Conservation (phyloP, 352 stramenopile species). For the Phytophthora rubi region DNA sequence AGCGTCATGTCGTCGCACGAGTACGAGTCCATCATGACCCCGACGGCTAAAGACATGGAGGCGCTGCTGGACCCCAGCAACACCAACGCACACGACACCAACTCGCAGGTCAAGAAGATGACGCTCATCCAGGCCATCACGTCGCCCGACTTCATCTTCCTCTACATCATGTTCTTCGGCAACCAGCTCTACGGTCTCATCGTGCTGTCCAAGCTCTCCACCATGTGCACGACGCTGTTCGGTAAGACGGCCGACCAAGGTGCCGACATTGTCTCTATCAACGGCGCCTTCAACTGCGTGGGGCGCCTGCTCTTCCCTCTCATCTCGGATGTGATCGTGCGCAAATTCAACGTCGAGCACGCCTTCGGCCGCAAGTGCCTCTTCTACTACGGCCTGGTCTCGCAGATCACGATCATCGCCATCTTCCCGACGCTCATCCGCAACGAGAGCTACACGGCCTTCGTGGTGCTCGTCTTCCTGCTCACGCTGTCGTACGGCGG, state of each 20-base stretch:
- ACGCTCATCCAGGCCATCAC: constrained; percentile 61
- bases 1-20: constrained; percentile 52
- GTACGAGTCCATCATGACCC: constrained; percentile 52
- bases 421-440: constrained; percentile 65
- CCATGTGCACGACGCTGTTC: constrained; percentile 63
- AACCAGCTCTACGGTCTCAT: constrained; percentile 75
- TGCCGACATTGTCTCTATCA: constrained; percentile 66
- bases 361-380: constrained; percentile 60
- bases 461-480: constrained; percentile 66
- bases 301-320: constrained; percentile 56
- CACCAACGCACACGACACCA: constrained; percentile 17
- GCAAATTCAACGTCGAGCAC: constrained; percentile 53
- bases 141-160: constrained; percentile 65
- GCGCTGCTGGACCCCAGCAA: constrained; percentile 29
- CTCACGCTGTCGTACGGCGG: constrained; percentile 77
- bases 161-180: constrained; percentile 77
- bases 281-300: constrained; percentile 66
- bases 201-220: constrained; percentile 67
- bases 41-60: constrained; percentile 43
- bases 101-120: constrained; percentile 53
- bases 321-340: constrained; percentile 54
- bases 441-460: constrained; percentile 60
- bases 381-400: constrained; percentile 67
- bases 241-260: constrained; percentile 43
- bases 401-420: constrained; percentile 72